A percentile compares a stretch with the other conserved stretches of the same genome.
Conservation (phyloP, 805 yeast genomes). For the Sugiyamaella chiloensis region DNA sequence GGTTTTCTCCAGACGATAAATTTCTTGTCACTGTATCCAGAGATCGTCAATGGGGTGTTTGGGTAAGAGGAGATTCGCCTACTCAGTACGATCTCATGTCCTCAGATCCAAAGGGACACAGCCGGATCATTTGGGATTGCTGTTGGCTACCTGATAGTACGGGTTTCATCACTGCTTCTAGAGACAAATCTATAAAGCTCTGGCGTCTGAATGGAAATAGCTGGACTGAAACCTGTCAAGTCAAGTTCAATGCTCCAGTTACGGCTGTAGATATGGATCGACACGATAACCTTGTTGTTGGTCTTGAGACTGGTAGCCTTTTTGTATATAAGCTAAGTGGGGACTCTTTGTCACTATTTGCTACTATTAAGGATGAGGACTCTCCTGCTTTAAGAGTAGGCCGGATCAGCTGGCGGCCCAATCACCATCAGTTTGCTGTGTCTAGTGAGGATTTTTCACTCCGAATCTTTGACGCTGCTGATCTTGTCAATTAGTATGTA, state of each 20-base stretch:
- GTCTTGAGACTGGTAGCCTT: conserved; percentile 67
- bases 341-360: conserved; percentile 31
- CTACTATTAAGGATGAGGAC: conserved; percentile 37
- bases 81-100: conserved; percentile 39
- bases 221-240: conserved; percentile 37
- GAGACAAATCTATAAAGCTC: conserved; percentile 75
- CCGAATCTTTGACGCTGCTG: conserved; percentile 35
- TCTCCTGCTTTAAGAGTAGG: conserved; percentile 64
- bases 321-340: conserved; percentile 40
- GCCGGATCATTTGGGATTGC: conserved; percentile 93
- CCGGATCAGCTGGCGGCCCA: conserved; percentile 56
- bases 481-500: neutral
- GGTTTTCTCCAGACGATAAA: conserved; percentile 66
- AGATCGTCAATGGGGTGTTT: conserved; percentile 80
- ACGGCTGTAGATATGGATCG: conserved; percentile 58
- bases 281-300: conserved; percentile 50
- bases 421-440: conserved; percentile 44
- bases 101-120: conserved; percentile 70
- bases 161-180: conserved; percentile 72
- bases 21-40: conserved; percentile 77
- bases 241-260: conserved; percentile 55
- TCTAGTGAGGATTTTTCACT: conserved; percentile 67
- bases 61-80: conserved; percentile 45
- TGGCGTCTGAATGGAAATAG: conserved; percentile 51
- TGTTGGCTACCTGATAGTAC: conserved; percentile 64